Evolutionary conservation across 371 early-diverging fungal species (phyloP), one percentile per base, ranked within the genome.

Genomic region (Cokeromyces recurvatus): DNA sequence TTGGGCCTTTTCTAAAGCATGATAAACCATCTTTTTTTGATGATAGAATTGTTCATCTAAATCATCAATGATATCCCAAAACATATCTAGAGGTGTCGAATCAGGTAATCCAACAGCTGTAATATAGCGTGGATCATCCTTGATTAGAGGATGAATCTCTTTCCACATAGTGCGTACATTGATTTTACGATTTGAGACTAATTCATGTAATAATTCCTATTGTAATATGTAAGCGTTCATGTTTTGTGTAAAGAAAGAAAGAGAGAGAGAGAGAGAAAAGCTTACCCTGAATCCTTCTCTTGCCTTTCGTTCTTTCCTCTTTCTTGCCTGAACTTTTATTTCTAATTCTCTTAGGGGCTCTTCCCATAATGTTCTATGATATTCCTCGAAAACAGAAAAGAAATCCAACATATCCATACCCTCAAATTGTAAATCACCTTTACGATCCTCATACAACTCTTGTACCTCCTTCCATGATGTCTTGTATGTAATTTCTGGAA

Each of bases 71-170:
- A 81, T 46, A 60, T 97, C 97, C 87, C 92, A 94, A 57, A 94
- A 94, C 46, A 97, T 55, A 39, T 97, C 95, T 41, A 92, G 55
- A 2, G 97, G 93, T 4, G 86, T 79, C 0, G 93, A 91, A 7
- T 93, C 95, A 1, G 83, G 74, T 46, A 89, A 82, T 0, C 92
- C 93, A 3, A 97, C 76, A 59, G 91, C 79, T n/a, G 76, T 64
- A 4, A 51, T 31, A 51, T 87, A 94, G 19, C 87, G 71, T 16
- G 70, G 57, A 51, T 94, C 90, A 2, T 81, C 70, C 38, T 84
- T 79, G 48, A 94, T 73, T 20, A 71, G 27, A 1, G 90, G 88
- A 53, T 85, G 88, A 8, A 94, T 68, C 29, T 92, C 88, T 65
- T 84, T 84, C 97, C 97, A 97, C 35, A 79, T 68, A 4, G 86